Base-by-base conservation (phyloP, 1,139 yeast species). In the Candida tropicalis region DNA sequence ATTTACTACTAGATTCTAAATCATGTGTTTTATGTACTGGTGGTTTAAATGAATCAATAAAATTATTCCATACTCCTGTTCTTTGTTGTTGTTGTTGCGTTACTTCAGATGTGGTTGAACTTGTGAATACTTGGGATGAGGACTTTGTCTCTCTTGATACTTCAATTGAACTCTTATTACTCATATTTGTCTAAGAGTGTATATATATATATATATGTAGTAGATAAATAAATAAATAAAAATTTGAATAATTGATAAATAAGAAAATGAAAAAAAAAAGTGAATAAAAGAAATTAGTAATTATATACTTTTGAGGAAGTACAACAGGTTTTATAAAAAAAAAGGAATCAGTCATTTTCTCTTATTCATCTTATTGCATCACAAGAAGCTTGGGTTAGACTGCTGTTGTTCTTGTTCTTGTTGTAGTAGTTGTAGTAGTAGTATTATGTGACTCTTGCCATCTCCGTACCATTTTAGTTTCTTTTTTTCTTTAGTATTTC, bases 41-140 rank as follows among this genome's bases (percentile, higher is more conserved):
- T 35, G 68, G 56, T 49, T 61, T 66, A 53, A 70, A 71, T 7
- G 75, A 66, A 51, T 68, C 70, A 38, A 45, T 55, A 43, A 70
- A 58, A 3, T 51, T 39, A 22, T 54, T 51, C 71, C 70, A 67
- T 44, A 35, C 51, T 2, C 43, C 29, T 2, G 33, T 28, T 20
- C 34, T 18, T 12, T 8, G 16, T 20, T 39, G 33, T 5, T 23
- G 34, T 16, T 20, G n/a, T 18, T 18, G 35, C 31, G 10, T 39
- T 23, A 23, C 25, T 28, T 20, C 24, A 12, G 35, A 18, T 10
- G 35, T 31, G 22, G 33, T 29, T 12, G 33, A 29, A 17, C 11
- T 16, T 12, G 22, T 16, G 33, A 15, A 29, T 11, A 16, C 10
- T 11, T 29, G 33, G 17, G 39, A 28, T 12, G 40, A 6, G 3